A percentile compares a stretch with the other conserved stretches of the same genome.
These are phyloP conservation scores for Emiliania huxleyi DNA, from an alignment of 78 protist genomes.

Conservation along the genomic window DNA sequence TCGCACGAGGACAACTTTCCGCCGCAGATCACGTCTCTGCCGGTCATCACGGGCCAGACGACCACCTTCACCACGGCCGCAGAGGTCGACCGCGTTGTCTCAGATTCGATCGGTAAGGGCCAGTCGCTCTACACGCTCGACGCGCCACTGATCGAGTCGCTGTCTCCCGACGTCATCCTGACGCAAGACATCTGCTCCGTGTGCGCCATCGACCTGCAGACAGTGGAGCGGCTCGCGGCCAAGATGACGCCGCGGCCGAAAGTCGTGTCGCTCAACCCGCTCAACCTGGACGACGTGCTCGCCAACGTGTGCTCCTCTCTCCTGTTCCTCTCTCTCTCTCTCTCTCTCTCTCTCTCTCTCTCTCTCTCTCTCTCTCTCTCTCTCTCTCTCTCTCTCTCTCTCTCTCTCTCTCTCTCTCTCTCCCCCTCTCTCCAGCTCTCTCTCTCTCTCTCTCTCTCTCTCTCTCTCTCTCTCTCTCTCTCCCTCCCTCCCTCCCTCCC, in stretches of 20 bases:
- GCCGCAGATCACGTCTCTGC: neutral
- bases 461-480: no score
- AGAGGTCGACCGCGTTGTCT: neutral
- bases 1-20: conserved; percentile 59
- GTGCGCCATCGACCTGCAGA: conserved; percentile 46
- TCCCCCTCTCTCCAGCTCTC: no score
- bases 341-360: no score
- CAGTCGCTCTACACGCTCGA: conserved; percentile 36
- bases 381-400: no score
- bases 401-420: no score
- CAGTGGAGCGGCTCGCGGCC: conserved; percentile 27
- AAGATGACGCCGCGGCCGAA: neutral
- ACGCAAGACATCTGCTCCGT: conserved; percentile 61
- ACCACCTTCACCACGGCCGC: neutral
- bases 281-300: conserved; percentile 40
- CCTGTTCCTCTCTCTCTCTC: no score
- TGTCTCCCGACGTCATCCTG: conserved; percentile 45
- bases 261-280: conserved; percentile 46
- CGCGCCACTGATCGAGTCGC: conserved; percentile 13
- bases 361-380: no score
- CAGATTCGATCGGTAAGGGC: neutral
- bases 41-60: conserved; percentile 32
- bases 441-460: no score
- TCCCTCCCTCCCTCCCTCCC: no score
- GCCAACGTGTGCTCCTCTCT: neutral